These are phyloP conservation scores for Misopates orontium DNA, from an alignment of 257 asterid species.

Conservation along the genomic window DNA sequence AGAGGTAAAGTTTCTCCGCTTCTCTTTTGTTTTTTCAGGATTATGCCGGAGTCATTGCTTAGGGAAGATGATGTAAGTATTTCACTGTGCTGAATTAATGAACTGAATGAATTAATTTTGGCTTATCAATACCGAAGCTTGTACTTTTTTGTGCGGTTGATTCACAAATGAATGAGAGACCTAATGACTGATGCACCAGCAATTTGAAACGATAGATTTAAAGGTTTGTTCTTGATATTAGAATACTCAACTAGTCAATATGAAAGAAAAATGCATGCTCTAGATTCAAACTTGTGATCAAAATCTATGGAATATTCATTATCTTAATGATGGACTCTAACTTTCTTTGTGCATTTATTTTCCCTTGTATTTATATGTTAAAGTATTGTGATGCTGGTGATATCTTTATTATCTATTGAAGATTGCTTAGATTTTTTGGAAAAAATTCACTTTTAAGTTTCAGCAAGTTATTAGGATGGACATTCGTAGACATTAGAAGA, in stretches of 20 bases:
- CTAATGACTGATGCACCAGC: neutral
- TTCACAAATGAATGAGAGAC: neutral
- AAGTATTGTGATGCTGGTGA: neutral
- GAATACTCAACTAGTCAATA: neutral
- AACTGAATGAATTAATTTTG: conserved; percentile 1
- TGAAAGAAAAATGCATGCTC: too few relatives aligned
- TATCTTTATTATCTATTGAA: too few relatives aligned
- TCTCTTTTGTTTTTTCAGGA: conserved; percentile 47
- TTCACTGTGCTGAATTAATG: conserved; percentile 5
- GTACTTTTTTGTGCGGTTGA: neutral
- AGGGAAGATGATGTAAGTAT: conserved; percentile 82
- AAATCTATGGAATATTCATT: too few relatives aligned
- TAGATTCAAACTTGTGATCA: too few relatives aligned
- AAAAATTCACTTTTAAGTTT: too few relatives aligned
- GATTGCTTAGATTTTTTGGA: too few relatives aligned
- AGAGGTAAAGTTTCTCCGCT: conserved; percentile 21
- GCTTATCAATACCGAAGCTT: neutral
- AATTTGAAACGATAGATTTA: neutral
- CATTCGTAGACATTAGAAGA: too few relatives aligned
- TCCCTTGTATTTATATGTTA: too few relatives aligned
- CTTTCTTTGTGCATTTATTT: too few relatives aligned
- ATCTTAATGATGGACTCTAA: too few relatives aligned
- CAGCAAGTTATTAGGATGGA: too few relatives aligned
- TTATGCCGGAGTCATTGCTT: conserved; percentile 61
- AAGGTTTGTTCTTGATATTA: conserved; percentile 11